phyloP scores from a whole-genome alignment of 2,329 filamentous ascomycete genomes.

The Cordyceps pruinosa region DNA sequence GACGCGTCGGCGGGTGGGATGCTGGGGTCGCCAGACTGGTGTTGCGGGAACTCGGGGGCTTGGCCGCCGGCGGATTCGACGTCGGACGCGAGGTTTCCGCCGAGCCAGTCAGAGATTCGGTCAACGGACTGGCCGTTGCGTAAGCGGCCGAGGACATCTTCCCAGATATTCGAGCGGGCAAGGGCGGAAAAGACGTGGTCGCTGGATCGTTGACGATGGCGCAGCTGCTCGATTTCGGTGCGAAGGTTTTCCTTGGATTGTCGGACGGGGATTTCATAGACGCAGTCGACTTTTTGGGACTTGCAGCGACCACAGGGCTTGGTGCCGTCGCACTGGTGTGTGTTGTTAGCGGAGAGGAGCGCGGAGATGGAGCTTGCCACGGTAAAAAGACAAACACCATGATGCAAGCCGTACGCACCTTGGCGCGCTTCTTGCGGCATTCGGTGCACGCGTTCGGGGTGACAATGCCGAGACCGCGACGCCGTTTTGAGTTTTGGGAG shows the following conservation, averaged over 20 bases:
- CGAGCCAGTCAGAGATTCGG: conserved; percentile 49
- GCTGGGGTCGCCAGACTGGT: conserved; percentile 14
- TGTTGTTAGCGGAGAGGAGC: background rate
- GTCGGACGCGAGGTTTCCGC: conserved; percentile 16
- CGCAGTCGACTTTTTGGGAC: conserved; percentile 47
- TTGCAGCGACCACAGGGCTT: conserved; percentile 50
- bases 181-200: conserved; percentile 52
- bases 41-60: conserved; percentile 21
- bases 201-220: conserved; percentile 46
- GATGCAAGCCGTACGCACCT: conserved; percentile 32
- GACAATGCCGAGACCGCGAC: conserved; percentile 48
- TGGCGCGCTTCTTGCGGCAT: conserved; percentile 55
- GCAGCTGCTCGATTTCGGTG: conserved; percentile 51
- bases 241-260: conserved; percentile 58
- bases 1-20: conserved; percentile 7
- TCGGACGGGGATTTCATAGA: conserved; percentile 56
- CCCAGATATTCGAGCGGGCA: conserved; percentile 41
- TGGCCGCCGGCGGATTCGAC: conserved; percentile 23
- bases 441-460: conserved; percentile 56
- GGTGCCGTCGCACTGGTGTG: conserved; percentile 50
- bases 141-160: conserved; percentile 47
- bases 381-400: background rate
- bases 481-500: conserved; percentile 40
- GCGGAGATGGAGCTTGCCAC: background rate
- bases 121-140: conserved; percentile 49